Percentiles rank a stretch among this genome's conserved stretches.
Evolutionary conservation across 2,329 filamentous ascomycete species (phyloP).

Genomic region (Trichoderma sp.): DNA sequence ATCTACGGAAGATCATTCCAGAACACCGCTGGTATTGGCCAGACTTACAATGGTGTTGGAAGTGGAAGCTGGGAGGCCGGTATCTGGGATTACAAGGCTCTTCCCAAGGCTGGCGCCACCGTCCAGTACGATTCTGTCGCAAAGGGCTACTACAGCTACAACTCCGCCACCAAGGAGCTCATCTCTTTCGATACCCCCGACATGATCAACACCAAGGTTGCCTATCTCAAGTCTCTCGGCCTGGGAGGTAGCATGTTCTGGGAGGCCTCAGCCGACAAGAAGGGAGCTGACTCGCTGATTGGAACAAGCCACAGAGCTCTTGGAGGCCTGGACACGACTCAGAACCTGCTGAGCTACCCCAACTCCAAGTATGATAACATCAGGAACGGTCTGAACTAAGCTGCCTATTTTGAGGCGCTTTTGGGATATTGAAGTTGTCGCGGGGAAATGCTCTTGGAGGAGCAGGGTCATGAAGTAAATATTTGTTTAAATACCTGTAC

Average conservation of each 20-base stretch:
- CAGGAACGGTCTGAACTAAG: slow-evolving; percentile 32
- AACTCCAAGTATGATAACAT: slow-evolving; percentile 59
- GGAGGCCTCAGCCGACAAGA: slow-evolving; percentile 72
- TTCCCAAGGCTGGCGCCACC: slow-evolving; percentile 62
- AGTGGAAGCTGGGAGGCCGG: slow-evolving; percentile 68
- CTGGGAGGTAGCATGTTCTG: slow-evolving; percentile 85
- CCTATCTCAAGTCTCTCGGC: slow-evolving; percentile 61
- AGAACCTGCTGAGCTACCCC: slow-evolving; percentile 56
- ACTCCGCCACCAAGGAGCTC: slow-evolving; percentile 59
- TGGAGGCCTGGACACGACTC: slow-evolving; percentile 44
- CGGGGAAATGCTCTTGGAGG: background rate
- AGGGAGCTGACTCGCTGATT: slow-evolving; percentile 61
- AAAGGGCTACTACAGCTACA: slow-evolving; percentile 71
- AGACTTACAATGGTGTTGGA: slow-evolving; percentile 64
- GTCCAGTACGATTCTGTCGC: slow-evolving; percentile 59
- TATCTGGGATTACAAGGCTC: slow-evolving; percentile 78
- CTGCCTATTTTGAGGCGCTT: background rate
- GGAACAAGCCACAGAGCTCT: slow-evolving; percentile 46
- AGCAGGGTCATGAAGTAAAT: background rate
- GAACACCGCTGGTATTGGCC: slow-evolving; percentile 63
- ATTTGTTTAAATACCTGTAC: slow-evolving; percentile 12
- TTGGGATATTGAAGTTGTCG: background rate
- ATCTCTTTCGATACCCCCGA: slow-evolving; percentile 70
- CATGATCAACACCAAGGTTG: slow-evolving; percentile 62
- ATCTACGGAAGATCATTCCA: slow-evolving; percentile 45